phyloP scores from a whole-genome alignment of 2,329 filamentous ascomycete genomes.

The Fusarium buxicola region DNA sequence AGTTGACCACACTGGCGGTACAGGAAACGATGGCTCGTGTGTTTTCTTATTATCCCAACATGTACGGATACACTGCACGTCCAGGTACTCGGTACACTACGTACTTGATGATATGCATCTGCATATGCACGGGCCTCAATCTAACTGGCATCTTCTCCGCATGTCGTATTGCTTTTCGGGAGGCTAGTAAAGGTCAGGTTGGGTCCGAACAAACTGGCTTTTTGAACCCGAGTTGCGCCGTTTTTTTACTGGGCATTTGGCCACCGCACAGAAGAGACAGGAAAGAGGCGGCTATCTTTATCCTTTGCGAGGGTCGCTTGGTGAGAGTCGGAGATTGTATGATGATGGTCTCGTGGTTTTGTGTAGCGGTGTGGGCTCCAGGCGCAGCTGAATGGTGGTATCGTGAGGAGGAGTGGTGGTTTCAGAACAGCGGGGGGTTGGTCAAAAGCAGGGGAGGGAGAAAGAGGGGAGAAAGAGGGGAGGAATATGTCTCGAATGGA shows the following conservation, averaged over 20 bases:
- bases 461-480: conserved; percentile 5
- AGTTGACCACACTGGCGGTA: conserved; percentile 2
- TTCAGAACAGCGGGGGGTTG: conserved; percentile 19
- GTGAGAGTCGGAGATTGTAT: conserved; percentile 19
- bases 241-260: not conserved
- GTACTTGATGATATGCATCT: too few relatives aligned
- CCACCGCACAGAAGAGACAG: not conserved
- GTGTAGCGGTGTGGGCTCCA: conserved; percentile 26
- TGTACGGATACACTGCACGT: not conserved
- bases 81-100: too few relatives aligned
- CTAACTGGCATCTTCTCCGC: not conserved
- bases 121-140: not conserved
- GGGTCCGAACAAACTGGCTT: not conserved
- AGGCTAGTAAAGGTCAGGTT: not conserved
- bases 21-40: not conserved
- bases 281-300: not conserved
- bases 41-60: not conserved
- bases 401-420: conserved; percentile 22
- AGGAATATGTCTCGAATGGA: not conserved
- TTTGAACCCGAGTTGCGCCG: conserved; percentile 1
- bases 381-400: conserved; percentile 5
- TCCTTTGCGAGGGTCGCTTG: conserved; percentile 1
- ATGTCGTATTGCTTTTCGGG: conserved; percentile 1
- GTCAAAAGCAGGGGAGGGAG: conserved; percentile 21
- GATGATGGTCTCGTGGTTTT: conserved; percentile 21